Evolutionary conservation across 371 early-diverging fungal genomes (phyloP).

Genomic region (Choanephora cucurbitarum): DNA sequence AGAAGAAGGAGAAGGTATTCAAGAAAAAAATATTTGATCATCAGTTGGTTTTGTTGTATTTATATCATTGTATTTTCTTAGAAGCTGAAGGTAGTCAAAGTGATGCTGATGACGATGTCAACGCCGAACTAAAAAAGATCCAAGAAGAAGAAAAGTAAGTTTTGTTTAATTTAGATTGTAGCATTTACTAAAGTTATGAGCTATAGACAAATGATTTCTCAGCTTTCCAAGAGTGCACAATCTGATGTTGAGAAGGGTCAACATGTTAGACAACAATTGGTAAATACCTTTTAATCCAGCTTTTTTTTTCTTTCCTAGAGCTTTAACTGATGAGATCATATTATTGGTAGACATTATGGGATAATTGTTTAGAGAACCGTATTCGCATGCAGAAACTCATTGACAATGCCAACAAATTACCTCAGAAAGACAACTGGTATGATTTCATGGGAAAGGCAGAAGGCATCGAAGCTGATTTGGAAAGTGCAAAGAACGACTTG

Average conservation of each 20-base stretch:
- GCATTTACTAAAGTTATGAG: not conserved
- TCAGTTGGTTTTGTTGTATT: too few species aligned
- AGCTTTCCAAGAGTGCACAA: conserved; percentile 69
- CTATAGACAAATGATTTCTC: conserved; percentile 59
- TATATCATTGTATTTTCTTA: too few species aligned
- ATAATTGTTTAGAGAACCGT: conserved; percentile 82
- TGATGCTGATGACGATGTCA: conserved; percentile 36
- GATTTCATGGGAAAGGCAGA: conserved; percentile 39
- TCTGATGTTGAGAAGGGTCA: conserved; percentile 88
- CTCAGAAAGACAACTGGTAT: conserved; percentile 54
- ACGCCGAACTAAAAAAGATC: conserved; percentile 73
- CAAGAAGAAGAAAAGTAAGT: conserved; percentile 78
- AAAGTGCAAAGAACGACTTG: conserved; percentile 34
- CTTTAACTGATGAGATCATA: too few species aligned
- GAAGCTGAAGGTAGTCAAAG: too few species aligned
- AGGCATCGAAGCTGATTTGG: conserved; percentile 31
- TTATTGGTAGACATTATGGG: conserved; percentile 71
- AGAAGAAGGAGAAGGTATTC: conserved; percentile 29
- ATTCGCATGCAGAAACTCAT: conserved; percentile 87
- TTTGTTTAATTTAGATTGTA: not conserved
- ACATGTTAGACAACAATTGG: conserved; percentile 79
- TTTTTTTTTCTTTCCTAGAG: too few species aligned
- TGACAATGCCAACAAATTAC: conserved; percentile 78
- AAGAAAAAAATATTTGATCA: conserved; percentile 30
- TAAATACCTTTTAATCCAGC: conserved; percentile 6